phyloP scores from a whole-genome alignment of 2,329 filamentous ascomycete species.

The Epichloe elymi region DNA sequence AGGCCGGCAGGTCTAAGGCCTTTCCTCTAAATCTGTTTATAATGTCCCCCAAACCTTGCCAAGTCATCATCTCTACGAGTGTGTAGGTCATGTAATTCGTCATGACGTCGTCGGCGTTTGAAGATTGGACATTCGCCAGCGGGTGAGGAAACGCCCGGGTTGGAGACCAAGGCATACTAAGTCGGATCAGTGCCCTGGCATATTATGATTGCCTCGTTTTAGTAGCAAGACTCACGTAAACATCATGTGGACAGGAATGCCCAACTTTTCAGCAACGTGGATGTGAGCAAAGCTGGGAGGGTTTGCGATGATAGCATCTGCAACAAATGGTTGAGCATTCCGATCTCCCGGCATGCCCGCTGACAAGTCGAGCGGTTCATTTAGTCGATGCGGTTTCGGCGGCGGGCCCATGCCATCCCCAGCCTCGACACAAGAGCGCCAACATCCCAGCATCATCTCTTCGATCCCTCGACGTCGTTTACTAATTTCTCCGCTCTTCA shows the following conservation, averaged over 20 bases:
- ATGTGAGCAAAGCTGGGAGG: slow-evolving; percentile 67
- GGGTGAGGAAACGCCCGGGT: slow-evolving; percentile 80
- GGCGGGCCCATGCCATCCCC: slow-evolving; percentile 49
- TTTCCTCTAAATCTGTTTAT: slow-evolving; percentile 78
- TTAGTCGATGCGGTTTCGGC: slow-evolving; percentile 30
- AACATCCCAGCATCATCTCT: slow-evolving; percentile 72
- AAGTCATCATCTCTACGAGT: slow-evolving; percentile 81
- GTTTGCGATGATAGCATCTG: slow-evolving; percentile 69
- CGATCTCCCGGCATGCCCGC: slow-evolving; percentile 26
- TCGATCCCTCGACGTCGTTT: slow-evolving; percentile 63
- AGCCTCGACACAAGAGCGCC: slow-evolving; percentile 72
- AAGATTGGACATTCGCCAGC: slow-evolving; percentile 65
- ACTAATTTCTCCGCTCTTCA: slow-evolving; percentile 65
- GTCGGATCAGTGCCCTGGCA: slow-evolving; percentile 13
- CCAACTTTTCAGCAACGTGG: slow-evolving; percentile 62
- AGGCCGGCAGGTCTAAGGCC: slow-evolving; percentile 58
- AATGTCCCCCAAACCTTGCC: slow-evolving; percentile 77
- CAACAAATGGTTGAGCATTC: slow-evolving; percentile 55
- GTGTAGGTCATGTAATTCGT: slow-evolving; percentile 77
- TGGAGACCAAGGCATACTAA: slow-evolving; percentile 83
- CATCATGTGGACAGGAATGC: slow-evolving; percentile 70
- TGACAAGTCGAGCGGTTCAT: slow-evolving; percentile 31
- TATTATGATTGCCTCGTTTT: too few relatives aligned
- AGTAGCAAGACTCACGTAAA: slow-evolving; percentile 55
- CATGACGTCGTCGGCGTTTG: slow-evolving; percentile 61